Conservation (phyloP, 176 grass and related monocot genomes). For the Musa schizocarpa region DNA sequence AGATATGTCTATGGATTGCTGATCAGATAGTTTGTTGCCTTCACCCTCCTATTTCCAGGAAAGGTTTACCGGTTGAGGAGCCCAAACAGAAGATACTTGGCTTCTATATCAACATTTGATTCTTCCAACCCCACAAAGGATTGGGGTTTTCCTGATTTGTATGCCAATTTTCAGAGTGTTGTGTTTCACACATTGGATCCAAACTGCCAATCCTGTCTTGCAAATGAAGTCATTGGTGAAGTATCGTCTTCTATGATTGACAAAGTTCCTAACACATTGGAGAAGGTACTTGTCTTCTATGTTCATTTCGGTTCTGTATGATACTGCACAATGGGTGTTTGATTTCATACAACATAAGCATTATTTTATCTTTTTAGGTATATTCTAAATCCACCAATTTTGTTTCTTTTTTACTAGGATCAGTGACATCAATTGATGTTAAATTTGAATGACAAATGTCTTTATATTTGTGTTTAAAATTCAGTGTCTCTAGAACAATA, state of each 20-base stretch:
- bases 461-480: no score
- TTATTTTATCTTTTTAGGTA: not conserved
- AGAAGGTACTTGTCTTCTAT: constrained; percentile 17
- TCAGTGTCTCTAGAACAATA: no score
- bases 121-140: constrained; percentile 83
- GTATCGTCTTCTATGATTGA: constrained; percentile 15
- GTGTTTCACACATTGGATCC: constrained; percentile 21
- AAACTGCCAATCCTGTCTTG: constrained; percentile 20
- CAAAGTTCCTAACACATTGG: constrained; percentile 18
- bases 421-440: no score
- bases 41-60: constrained; percentile 31
- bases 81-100: constrained; percentile 58
- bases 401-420: not conserved
- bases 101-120: constrained; percentile 60
- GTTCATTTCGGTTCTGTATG: not conserved
- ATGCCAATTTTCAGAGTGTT: constrained; percentile 25
- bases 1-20: not conserved
- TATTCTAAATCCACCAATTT: not conserved
- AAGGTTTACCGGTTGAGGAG: constrained; percentile 81
- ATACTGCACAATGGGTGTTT: not conserved
- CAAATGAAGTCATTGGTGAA: constrained; percentile 1
- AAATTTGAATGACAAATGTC: no score
- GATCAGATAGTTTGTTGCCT: not conserved
- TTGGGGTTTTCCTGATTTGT: constrained; percentile 72
- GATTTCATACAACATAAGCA: not conserved